A percentile compares a stretch with the other conserved stretches of the same genome.
These are phyloP conservation scores for Psilocybe cyanescens DNA, from an alignment of 768 basidiomycete species.

Conservation along the genomic window DNA sequence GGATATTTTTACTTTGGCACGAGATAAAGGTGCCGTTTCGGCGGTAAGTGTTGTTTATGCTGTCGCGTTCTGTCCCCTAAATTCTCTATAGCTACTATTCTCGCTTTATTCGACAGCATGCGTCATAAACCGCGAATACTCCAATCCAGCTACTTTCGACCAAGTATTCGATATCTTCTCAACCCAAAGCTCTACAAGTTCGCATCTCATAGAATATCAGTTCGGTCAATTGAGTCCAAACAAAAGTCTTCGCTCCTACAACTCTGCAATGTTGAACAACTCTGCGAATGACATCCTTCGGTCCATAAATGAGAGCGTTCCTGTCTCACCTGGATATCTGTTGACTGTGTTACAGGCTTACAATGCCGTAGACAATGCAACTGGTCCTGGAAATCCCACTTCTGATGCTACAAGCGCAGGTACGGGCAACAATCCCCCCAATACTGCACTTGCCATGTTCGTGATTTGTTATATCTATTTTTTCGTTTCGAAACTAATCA, in stretches of 20 bases:
- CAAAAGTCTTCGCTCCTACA: conserved; percentile 56
- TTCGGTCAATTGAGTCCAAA: conserved; percentile 64
- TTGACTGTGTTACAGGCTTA: conserved; percentile 70
- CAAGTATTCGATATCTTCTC: conserved; percentile 79
- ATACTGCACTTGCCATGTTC: conserved; percentile 82
- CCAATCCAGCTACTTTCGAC: conserved; percentile 63
- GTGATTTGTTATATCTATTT: conserved; percentile 19
- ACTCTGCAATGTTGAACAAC: conserved; percentile 67
- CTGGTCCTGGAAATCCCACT: conserved; percentile 25
- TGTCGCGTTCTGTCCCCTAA: conserved; percentile 3
- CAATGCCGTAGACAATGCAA: conserved; percentile 52
- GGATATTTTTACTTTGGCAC: conserved; percentile 85
- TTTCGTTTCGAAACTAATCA: neutral
- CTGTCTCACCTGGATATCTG: conserved; percentile 61
- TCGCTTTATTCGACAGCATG: conserved; percentile 75
- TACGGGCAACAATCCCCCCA: conserved; percentile 26
- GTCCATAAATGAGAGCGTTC: conserved; percentile 45
- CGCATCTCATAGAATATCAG: conserved; percentile 59
- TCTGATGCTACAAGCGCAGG: conserved; percentile 25
- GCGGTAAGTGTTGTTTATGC: conserved; percentile 52
- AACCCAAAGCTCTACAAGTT: conserved; percentile 62
- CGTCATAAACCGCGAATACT: conserved; percentile 74
- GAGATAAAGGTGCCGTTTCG: conserved; percentile 77
- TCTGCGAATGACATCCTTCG: conserved; percentile 43
- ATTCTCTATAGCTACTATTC: conserved; percentile 66